Conservation (phyloP, 1,139 yeast genomes). For the Hanseniaspora sp. region DNA sequence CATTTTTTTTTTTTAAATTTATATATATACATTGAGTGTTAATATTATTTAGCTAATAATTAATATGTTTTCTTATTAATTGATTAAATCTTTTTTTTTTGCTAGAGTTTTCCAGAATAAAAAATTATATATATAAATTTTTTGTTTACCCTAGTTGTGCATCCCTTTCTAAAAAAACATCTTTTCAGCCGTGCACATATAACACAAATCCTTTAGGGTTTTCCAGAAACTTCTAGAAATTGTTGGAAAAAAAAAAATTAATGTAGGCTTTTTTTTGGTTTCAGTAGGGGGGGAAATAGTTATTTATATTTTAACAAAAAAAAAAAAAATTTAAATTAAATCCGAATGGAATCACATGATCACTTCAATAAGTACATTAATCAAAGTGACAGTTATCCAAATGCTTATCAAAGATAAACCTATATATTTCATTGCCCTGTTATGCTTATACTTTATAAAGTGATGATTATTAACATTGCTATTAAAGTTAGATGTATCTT, state of each 20-base stretch:
- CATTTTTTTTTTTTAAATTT: no score
- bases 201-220: background rate
- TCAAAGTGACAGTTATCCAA: conserved; percentile 7
- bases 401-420: background rate
- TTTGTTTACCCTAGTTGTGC: no score
- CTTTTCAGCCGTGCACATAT: background rate
- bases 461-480: background rate
- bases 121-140: no score
- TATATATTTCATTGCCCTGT: background rate
- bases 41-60: no score
- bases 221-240: background rate
- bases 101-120: background rate
- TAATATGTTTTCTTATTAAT: no score
- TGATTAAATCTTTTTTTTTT: background rate
- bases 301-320: no score
- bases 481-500: background rate
- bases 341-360: background rate
- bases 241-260: background rate
- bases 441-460: background rate
- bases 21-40: no score
- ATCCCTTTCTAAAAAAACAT: background rate
- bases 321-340: no score
- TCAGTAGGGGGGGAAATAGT: no score
- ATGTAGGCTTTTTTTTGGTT: no score
- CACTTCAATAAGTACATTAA: conserved; percentile 13